These are phyloP conservation scores for Fusarium nanum DNA, from an alignment of 2,329 filamentous ascomycete species.

Conservation along the genomic window DNA sequence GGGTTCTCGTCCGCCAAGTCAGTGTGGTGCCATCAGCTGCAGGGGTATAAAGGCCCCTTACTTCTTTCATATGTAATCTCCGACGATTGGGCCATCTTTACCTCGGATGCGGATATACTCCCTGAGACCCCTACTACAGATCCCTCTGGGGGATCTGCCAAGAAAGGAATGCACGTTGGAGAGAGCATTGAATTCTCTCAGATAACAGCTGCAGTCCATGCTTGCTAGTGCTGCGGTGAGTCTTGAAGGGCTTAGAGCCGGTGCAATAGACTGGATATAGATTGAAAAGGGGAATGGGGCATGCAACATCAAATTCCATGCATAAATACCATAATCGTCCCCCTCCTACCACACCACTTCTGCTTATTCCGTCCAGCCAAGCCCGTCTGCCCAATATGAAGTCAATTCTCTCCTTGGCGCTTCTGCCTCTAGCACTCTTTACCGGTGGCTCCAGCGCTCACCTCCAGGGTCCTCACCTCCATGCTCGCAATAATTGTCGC, in stretches of 20 bases:
- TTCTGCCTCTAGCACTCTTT: conserved; percentile 29
- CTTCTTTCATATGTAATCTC: conserved; percentile 16
- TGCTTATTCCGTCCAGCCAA: conserved; percentile 11
- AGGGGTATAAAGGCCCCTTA: neutral
- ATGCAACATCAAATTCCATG: neutral
- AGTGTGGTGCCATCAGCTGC: neutral
- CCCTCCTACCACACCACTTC: neutral
- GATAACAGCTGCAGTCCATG: neutral
- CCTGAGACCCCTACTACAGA: neutral
- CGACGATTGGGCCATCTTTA: conserved; percentile 1
- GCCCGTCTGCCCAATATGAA: conserved; percentile 32
- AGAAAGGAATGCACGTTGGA: neutral
- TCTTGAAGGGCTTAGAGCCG: neutral
- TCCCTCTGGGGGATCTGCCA: conserved; percentile 8
- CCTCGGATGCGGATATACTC: conserved; percentile 4
- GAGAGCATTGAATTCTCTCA: neutral
- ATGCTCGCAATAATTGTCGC: conserved; percentile 50
- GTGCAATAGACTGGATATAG: neutral
- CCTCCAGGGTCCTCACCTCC: neutral
- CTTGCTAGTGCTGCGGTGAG: conserved; percentile 12
- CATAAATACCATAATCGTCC: conserved; percentile 13
- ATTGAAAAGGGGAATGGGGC: neutral
- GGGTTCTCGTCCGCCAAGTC: neutral
- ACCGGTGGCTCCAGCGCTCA: conserved; percentile 7
- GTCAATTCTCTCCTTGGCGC: conserved; percentile 23